These are phyloP conservation scores for Fusarium sp. DNA, from an alignment of 2,329 filamentous ascomycete genomes.

Conservation along the genomic window DNA sequence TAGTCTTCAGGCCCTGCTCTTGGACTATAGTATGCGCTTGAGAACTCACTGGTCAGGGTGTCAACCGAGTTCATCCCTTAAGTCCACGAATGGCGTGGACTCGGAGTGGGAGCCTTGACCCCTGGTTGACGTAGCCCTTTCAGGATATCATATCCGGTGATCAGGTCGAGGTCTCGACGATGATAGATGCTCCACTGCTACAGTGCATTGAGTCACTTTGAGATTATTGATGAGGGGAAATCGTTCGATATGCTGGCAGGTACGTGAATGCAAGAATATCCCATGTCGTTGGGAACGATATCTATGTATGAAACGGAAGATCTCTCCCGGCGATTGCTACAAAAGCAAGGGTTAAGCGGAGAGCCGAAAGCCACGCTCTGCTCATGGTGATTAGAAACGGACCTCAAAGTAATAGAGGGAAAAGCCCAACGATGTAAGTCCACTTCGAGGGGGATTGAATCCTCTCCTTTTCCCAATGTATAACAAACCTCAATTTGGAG, in stretches of 20 bases:
- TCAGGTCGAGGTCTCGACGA: not conserved
- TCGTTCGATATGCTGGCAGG: slow-evolving; percentile 2
- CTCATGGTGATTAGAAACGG: not conserved
- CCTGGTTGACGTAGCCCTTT: slow-evolving; percentile 8
- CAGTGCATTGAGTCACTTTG: slow-evolving; percentile 9
- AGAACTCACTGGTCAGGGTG: not conserved
- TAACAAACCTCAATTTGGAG: not conserved
- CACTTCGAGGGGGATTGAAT: not conserved
- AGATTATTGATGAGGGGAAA: not conserved
- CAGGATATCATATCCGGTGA: slow-evolving; percentile 14
- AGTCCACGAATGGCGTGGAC: slow-evolving; percentile 5
- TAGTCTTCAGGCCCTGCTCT: not conserved
- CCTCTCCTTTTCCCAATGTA: not conserved
- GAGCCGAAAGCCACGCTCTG: not conserved
- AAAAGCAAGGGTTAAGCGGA: not conserved
- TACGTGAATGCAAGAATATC: not conserved
- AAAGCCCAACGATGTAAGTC: not conserved
- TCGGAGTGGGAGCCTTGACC: not conserved
- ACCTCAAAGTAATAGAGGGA: not conserved
- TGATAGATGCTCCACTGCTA: not conserved
- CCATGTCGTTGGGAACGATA: not conserved
- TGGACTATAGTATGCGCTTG: not conserved
- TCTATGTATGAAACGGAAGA: not conserved
- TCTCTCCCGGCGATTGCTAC: not conserved
- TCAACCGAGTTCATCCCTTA: not conserved